These are phyloP conservation scores for Hymenoscyphus repandus DNA, from an alignment of 2,329 filamentous ascomycete genomes.

Conservation along the genomic window DNA sequence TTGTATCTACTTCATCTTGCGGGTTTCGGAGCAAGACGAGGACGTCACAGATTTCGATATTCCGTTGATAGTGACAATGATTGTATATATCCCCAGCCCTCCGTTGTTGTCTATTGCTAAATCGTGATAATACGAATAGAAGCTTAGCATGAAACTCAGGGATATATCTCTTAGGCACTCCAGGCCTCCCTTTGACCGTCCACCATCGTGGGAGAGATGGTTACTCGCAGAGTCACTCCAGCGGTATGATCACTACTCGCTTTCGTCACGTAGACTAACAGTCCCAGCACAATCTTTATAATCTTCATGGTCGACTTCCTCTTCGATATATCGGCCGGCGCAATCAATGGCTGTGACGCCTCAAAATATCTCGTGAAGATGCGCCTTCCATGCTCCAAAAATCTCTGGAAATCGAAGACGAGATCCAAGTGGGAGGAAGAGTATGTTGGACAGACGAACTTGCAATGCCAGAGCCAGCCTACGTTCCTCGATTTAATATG, in stretches of 20 bases:
- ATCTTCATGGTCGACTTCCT: not conserved
- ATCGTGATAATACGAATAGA: no score
- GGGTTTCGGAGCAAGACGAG: slow-evolving; percentile 1
- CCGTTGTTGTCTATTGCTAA: no score
- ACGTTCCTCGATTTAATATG: no score
- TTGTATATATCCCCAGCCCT: not conserved
- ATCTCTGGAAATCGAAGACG: not conserved
- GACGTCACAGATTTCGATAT: not conserved
- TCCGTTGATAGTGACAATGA: slow-evolving; percentile 1
- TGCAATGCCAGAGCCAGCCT: no score
- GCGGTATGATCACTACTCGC: no score
- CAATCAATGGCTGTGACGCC: not conserved
- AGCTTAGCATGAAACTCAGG: no score
- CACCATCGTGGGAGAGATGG: no score
- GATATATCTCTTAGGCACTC: no score
- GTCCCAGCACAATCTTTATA: not conserved
- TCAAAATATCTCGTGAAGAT: not conserved
- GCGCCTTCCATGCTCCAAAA: not conserved
- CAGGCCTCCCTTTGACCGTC: no score
- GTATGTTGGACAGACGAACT: no score
- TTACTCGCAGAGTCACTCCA: no score
- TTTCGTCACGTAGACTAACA: not conserved
- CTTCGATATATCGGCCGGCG: not conserved
- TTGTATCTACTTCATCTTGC: not conserved
- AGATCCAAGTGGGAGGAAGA: no score